Evolutionary conservation across 2,329 filamentous ascomycete genomes (phyloP).

Genomic region (Grosmannia serpens): DNA sequence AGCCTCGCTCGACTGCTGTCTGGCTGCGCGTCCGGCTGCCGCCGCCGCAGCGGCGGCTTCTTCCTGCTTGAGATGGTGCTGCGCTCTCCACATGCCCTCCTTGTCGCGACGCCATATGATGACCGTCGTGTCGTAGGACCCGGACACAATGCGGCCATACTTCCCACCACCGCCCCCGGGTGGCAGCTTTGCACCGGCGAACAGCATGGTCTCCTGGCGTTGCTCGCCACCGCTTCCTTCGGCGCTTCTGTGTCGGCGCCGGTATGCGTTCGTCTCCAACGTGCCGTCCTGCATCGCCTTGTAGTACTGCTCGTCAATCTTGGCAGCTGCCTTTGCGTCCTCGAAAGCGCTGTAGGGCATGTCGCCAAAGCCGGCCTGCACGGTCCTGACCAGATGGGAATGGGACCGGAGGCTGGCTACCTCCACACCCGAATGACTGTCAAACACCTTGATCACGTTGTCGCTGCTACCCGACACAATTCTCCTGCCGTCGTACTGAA

Average conservation of each 20-base stretch:
- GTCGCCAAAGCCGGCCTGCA: conserved; percentile 91
- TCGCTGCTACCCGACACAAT: conserved; percentile 96
- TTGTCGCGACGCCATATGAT: conserved; percentile 87
- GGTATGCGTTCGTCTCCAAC: conserved; percentile 20
- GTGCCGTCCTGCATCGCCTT: conserved; percentile 41
- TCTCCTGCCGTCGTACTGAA: conserved; percentile 86
- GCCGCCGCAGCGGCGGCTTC: conserved; percentile 47
- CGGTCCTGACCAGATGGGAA: conserved; percentile 74
- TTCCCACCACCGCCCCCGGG: conserved; percentile 81
- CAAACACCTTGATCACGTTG: conserved; percentile 91
- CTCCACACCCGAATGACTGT: conserved; percentile 73
- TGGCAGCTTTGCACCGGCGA: conserved; percentile 75
- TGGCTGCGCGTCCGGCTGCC: neutral
- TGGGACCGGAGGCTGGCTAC: conserved; percentile 81
- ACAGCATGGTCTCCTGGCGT: conserved; percentile 63
- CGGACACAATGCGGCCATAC: conserved; percentile 92
- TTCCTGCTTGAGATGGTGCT: conserved; percentile 64
- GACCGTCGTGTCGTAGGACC: conserved; percentile 91
- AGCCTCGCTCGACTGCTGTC: neutral
- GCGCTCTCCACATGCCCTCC: conserved; percentile 73
- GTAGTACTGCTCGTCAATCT: conserved; percentile 64
- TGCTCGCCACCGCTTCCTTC: conserved; percentile 59
- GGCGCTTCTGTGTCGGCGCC: neutral
- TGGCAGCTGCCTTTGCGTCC: conserved; percentile 59
- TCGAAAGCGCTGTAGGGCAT: conserved; percentile 68